Evolutionary conservation across 768 basidiomycete species (phyloP).

Genomic region (Auriscalpium orientale): DNA sequence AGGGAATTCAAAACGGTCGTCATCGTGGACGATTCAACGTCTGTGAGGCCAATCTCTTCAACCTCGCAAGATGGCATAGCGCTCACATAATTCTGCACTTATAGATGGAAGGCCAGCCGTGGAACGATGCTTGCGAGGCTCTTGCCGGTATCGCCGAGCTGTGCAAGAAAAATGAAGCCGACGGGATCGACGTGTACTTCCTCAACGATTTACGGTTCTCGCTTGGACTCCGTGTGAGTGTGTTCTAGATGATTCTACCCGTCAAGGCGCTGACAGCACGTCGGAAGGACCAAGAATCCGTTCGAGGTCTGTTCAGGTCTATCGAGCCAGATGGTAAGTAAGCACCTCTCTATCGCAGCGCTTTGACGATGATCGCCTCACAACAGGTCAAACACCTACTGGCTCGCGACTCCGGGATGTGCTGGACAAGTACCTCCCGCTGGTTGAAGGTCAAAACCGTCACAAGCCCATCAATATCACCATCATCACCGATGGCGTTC

Average conservation of each 20-base stretch:
- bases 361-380: constrained; percentile 11
- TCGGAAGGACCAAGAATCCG: constrained; percentile 3
- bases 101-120: constrained; percentile 35
- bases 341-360: too few relatives aligned
- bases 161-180: constrained; percentile 28
- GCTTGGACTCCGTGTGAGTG: constrained; percentile 19
- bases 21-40: constrained; percentile 34
- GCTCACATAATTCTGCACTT: background rate
- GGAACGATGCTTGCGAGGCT: constrained; percentile 33
- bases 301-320: constrained; percentile 3
- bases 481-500: constrained; percentile 33
- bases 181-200: constrained; percentile 36
- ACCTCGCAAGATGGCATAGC: background rate
- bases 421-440: constrained; percentile 29
- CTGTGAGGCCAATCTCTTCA: constrained; percentile 18
- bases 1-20: constrained; percentile 36
- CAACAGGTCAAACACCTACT: constrained; percentile 29
- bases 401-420: constrained; percentile 31
- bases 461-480: constrained; percentile 31
- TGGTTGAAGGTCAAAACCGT: constrained; percentile 20
- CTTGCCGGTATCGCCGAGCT: constrained; percentile 33
- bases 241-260: background rate
- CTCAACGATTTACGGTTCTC: constrained; percentile 23
- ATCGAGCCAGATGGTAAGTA: constrained; percentile 8
- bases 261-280: background rate